These are phyloP conservation scores for Suillus ampliporus DNA, from an alignment of 768 basidiomycete species.

Conservation along the genomic window DNA sequence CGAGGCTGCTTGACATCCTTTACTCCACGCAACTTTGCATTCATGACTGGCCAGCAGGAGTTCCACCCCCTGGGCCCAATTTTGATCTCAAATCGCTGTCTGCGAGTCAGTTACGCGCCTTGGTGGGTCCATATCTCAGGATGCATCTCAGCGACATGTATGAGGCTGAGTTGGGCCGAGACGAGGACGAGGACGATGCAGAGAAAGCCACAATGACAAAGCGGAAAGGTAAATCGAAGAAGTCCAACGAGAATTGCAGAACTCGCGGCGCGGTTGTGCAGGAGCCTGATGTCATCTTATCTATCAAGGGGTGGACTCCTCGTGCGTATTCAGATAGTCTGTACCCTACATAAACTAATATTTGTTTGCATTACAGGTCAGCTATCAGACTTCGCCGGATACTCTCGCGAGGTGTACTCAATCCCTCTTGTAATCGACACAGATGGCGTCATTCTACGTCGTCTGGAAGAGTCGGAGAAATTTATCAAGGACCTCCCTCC, in stretches of 20 bases:
- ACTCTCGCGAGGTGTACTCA: neutral
- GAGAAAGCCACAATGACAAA: neutral
- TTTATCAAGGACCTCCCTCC: slow-evolving; percentile 4
- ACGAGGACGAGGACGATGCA: neutral
- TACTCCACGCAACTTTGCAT: neutral
- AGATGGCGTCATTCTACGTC: neutral
- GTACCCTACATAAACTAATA: slow-evolving; percentile 1
- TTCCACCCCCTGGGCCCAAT: neutral
- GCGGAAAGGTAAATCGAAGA: neutral
- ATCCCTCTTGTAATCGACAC: slow-evolving; percentile 1
- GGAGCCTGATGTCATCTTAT: neutral
- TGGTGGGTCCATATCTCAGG: slow-evolving; percentile 1
- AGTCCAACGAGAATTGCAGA: neutral
- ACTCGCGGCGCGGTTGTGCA: neutral
- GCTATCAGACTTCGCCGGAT: neutral
- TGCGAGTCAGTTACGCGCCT: neutral
- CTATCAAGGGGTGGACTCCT: neutral
- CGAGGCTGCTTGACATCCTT: neutral
- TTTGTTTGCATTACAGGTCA: neutral
- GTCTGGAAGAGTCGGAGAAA: neutral
- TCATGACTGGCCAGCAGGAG: slow-evolving; percentile 1
- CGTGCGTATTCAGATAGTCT: neutral
- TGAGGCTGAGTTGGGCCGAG: neutral
- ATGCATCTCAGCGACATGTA: neutral
- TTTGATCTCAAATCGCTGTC: neutral